These are phyloP conservation scores for Scleromitrula shiraiana DNA, from an alignment of 2,329 filamentous ascomycete species.

Conservation along the genomic window DNA sequence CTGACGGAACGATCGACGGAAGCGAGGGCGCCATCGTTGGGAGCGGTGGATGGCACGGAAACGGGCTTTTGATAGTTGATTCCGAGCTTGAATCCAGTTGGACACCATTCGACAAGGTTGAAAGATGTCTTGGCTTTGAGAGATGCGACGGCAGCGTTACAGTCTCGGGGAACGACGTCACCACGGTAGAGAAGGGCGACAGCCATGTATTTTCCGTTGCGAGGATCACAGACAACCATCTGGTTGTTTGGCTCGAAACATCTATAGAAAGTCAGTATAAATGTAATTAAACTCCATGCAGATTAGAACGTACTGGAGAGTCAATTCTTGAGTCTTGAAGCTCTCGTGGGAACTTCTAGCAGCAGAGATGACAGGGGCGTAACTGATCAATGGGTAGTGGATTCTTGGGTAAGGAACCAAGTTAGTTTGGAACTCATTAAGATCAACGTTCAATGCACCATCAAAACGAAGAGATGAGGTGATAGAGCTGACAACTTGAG, in stretches of 20 bases:
- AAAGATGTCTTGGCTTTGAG: conserved; percentile 57
- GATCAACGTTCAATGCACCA: conserved; percentile 58
- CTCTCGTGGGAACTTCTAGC: conserved; percentile 57
- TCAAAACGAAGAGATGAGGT: conserved; percentile 58
- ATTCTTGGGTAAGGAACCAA: conserved; percentile 60
- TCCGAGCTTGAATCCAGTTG: conserved; percentile 61
- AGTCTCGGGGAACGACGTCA: conserved; percentile 56
- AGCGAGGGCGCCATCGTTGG: conserved; percentile 40
- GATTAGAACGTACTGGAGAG: conserved; percentile 48
- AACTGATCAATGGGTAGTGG: conserved; percentile 59
- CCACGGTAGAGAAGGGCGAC: conserved; percentile 59
- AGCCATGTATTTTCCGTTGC: conserved; percentile 63
- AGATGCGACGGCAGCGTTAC: conserved; percentile 48
- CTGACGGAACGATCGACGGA: conserved; percentile 46
- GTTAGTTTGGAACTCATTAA: conserved; percentile 64
- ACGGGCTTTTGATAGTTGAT: conserved; percentile 57
- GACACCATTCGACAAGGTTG: conserved; percentile 60
- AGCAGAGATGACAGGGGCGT: conserved; percentile 54
- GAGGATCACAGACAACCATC: conserved; percentile 59
- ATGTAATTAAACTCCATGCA: background rate
- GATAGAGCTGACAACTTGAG: conserved; percentile 60
- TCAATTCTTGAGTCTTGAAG: conserved; percentile 57
- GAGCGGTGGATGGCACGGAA: conserved; percentile 36
- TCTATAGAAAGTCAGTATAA: conserved; percentile 22
- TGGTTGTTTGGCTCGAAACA: conserved; percentile 62